Conservation (phyloP, 164 flowering plant genomes). For the Stephania yunnanensis region DNA sequence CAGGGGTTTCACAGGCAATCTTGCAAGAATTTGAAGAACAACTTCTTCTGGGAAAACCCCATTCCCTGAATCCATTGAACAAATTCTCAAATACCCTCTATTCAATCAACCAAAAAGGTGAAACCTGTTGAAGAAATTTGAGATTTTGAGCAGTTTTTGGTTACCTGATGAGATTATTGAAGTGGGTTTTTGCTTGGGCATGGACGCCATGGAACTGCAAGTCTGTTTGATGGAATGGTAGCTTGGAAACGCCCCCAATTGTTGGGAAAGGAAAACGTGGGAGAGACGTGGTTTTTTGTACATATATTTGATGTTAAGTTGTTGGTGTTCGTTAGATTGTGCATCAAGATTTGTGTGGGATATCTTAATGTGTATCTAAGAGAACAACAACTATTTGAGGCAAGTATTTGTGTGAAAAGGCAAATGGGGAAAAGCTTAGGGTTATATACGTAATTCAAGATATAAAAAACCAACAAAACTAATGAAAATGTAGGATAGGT, state of each 20-base stretch:
- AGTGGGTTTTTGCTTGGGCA: not conserved
- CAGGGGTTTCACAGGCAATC: slow-evolving; percentile 74
- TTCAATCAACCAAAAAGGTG: no score
- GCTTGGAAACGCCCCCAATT: not conserved
- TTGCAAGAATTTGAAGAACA: slow-evolving; percentile 59
- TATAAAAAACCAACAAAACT: no score
- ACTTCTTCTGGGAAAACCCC: slow-evolving; percentile 73
- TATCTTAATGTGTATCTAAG: no score
- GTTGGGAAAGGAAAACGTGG: not conserved
- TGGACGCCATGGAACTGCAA: not conserved
- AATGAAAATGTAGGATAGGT: no score
- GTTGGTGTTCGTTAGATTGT: no score
- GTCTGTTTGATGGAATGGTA: not conserved
- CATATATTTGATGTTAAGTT: no score
- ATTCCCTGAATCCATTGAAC: slow-evolving; percentile 16
- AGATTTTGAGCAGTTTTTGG: not conserved
- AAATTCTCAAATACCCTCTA: slow-evolving; percentile 11
- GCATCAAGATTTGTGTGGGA: no score
- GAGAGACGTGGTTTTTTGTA: no score
- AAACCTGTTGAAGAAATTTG: not conserved
- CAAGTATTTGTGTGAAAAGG: no score
- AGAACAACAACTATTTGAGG: no score
- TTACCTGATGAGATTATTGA: not conserved
- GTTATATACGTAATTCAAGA: no score
- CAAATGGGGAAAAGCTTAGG: no score